Conservation (phyloP, 2,329 filamentous ascomycete genomes). For the Escovopsis sp. region DNA sequence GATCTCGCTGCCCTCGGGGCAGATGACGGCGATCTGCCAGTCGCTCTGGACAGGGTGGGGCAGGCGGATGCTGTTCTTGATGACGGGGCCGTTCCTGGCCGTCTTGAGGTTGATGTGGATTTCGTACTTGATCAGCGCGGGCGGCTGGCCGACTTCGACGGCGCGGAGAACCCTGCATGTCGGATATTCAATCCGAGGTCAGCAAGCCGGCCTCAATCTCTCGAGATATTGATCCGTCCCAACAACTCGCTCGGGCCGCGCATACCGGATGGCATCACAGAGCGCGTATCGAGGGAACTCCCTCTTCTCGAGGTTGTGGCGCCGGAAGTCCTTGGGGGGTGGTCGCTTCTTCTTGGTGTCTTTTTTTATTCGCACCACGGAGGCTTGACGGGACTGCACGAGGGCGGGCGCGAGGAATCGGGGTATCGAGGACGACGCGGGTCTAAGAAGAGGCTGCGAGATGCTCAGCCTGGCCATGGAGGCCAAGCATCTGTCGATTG, state of each 20-base stretch:
- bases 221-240: no score
- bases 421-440: slow-evolving; percentile 29
- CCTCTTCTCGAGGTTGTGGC: slow-evolving; percentile 50
- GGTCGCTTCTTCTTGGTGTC: slow-evolving; percentile 44
- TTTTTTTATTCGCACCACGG: slow-evolving; percentile 33
- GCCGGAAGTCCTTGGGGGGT: slow-evolving; percentile 48
- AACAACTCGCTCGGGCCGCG: no score
- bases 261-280: slow-evolving; percentile 82
- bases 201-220: no score
- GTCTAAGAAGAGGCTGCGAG: slow-evolving; percentile 24
- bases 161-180: slow-evolving; percentile 77
- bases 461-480: slow-evolving; percentile 38
- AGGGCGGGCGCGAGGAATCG: slow-evolving; percentile 34
- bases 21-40: slow-evolving; percentile 79
- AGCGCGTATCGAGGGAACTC: slow-evolving; percentile 58
- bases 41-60: slow-evolving; percentile 85
- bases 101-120: slow-evolving; percentile 71
- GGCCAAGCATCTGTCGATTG: slow-evolving; percentile 38
- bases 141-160: slow-evolving; percentile 73
- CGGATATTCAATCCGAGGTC: neutral
- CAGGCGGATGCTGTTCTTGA: slow-evolving; percentile 77
- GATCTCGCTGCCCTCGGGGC: slow-evolving; percentile 61
- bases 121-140: slow-evolving; percentile 72
- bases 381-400: slow-evolving; percentile 28
- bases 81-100: slow-evolving; percentile 68